These are phyloP conservation scores for Neurospora sp. DNA, from an alignment of 495 filamentous ascomycete species.

Conservation along the genomic window DNA sequence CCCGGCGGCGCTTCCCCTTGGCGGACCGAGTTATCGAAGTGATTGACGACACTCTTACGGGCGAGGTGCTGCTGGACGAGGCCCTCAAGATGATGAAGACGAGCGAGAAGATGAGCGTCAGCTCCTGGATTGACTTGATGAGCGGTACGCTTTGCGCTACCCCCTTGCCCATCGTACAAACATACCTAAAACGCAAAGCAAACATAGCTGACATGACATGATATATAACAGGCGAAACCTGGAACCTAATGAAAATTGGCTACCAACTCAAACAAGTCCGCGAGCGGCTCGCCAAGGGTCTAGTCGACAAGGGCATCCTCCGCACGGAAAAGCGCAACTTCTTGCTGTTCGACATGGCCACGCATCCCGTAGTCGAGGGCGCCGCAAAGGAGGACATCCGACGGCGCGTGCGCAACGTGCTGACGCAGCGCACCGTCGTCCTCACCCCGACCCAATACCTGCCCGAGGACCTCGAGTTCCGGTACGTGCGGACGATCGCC, in stretches of 20 bases:
- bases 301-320: slow-evolving; percentile 97
- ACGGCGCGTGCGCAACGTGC: slow-evolving; percentile 79
- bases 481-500: slow-evolving; percentile 78
- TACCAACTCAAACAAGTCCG: slow-evolving; percentile 99
- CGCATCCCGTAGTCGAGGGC: slow-evolving; percentile 93
- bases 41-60: slow-evolving; percentile 91
- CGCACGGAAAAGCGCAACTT: slow-evolving; percentile 99
- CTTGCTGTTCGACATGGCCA: slow-evolving; percentile 98
- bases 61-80: slow-evolving; percentile 95
- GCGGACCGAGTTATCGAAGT: slow-evolving; percentile 92
- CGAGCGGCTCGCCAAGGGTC: slow-evolving; percentile 92
- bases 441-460: slow-evolving; percentile 74
- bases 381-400: slow-evolving; percentile 97
- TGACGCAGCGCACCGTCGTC: slow-evolving; percentile 90
- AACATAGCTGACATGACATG: background rate
- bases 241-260: slow-evolving; percentile 99
- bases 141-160: slow-evolving; percentile 54
- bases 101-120: slow-evolving; percentile 99
- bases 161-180: background rate
- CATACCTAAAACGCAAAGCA: background rate
- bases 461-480: slow-evolving; percentile 87
- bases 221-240: slow-evolving; percentile 71
- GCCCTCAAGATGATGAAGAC: slow-evolving; percentile 99
- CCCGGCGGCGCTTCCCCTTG: slow-evolving; percentile 81
- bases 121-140: slow-evolving; percentile 96